A percentile compares a stretch with the other conserved stretches of the same genome.
Conservation (phyloP, 2,329 filamentous ascomycete species). For the Exophiala calicioides region DNA sequence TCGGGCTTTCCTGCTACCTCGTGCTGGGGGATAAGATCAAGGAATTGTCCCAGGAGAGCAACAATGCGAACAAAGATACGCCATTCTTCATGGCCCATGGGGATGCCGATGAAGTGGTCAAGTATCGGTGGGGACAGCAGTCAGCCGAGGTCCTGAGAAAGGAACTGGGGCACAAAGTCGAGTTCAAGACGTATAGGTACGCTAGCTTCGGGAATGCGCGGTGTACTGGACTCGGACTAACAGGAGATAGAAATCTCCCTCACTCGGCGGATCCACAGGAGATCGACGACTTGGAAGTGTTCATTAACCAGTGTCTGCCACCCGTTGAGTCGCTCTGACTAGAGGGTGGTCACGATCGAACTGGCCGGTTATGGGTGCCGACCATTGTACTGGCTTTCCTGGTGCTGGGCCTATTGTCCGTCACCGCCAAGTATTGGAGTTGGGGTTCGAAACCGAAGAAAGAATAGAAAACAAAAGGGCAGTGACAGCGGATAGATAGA, state of each 20-base stretch:
- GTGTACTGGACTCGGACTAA: too few relatives aligned
- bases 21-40: conserved; percentile 67
- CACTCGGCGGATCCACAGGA: conserved; percentile 78
- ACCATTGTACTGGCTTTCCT: conserved; percentile 8
- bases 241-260: conserved; percentile 58
- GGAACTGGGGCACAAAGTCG: conserved; percentile 69
- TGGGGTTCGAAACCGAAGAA: conserved; percentile 8
- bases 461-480: too few relatives aligned
- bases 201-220: too few relatives aligned
- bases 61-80: conserved; percentile 68
- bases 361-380: neutral
- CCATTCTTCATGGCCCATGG: conserved; percentile 90
- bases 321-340: conserved; percentile 20
- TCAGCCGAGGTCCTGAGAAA: conserved; percentile 69
- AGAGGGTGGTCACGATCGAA: conserved; percentile 1
- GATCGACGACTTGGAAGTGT: conserved; percentile 76
- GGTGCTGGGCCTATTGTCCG: conserved; percentile 4
- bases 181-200: conserved; percentile 74
- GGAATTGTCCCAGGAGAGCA: conserved; percentile 53
- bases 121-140: conserved; percentile 65
- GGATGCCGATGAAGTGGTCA: conserved; percentile 72
- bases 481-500: too few relatives aligned
- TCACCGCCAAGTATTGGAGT: conserved; percentile 10
- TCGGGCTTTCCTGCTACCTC: conserved; percentile 81
- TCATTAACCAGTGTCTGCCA: conserved; percentile 48